Conservation (phyloP, 257 asterid species). For the Linaria vulgaris region DNA sequence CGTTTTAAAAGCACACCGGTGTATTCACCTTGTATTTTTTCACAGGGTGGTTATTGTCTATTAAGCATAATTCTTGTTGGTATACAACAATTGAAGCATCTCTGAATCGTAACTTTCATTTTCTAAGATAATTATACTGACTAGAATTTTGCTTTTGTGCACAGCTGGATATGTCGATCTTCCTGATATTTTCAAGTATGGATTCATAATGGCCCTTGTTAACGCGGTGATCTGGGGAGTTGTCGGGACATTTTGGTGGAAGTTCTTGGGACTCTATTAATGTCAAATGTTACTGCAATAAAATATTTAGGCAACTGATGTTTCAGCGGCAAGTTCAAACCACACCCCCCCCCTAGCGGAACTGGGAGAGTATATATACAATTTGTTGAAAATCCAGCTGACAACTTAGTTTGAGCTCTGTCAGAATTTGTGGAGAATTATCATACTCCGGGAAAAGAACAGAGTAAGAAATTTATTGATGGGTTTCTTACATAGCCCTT, state of each 20-base stretch:
- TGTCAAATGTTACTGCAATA: slow-evolving; percentile 28
- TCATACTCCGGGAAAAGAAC: slow-evolving; percentile 29
- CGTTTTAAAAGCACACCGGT: too few species aligned
- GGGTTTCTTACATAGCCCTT: slow-evolving; percentile 15
- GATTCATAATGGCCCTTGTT: slow-evolving; percentile 77
- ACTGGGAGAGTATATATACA: slow-evolving; percentile 19
- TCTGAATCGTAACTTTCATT: not conserved
- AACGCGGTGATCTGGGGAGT: slow-evolving; percentile 80
- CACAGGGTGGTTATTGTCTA: too few species aligned
- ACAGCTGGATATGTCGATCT: slow-evolving; percentile 97
- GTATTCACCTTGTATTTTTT: too few species aligned
- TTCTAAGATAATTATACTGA: slow-evolving; percentile 23
- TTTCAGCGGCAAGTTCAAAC: not conserved
- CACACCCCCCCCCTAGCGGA: slow-evolving; percentile 16
- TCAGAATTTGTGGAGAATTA: slow-evolving; percentile 26
- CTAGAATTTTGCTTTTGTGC: slow-evolving; percentile 20
- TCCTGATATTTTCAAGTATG: slow-evolving; percentile 82
- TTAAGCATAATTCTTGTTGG: not conserved
- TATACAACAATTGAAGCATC: slow-evolving; percentile 6
- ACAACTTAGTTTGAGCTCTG: slow-evolving; percentile 26
- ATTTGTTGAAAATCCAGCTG: slow-evolving; percentile 22
- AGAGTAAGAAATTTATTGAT: slow-evolving; percentile 26
- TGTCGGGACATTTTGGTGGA: slow-evolving; percentile 89
- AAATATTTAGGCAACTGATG: slow-evolving; percentile 27
- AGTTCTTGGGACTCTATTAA: slow-evolving; percentile 85